Conservation (phyloP, 306 rosid genomes). For the Cucumis cinereus region DNA sequence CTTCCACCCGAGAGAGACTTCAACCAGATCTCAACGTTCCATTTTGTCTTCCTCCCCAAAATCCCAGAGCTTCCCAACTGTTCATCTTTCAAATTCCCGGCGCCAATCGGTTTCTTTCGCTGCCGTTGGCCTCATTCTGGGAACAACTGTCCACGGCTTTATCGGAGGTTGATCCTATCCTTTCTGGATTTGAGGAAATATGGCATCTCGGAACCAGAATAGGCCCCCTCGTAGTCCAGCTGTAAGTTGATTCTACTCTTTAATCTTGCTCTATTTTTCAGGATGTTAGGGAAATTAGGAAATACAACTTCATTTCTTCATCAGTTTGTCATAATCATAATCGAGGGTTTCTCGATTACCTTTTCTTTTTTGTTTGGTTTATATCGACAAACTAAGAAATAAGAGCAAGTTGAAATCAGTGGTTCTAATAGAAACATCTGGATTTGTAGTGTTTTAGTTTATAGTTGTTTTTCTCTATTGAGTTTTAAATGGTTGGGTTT, state of each 20-base stretch:
- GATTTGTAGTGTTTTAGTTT: background rate
- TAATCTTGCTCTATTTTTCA: background rate
- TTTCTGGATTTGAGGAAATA: constrained; percentile 6
- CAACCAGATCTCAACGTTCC: constrained; percentile 8
- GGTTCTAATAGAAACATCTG: background rate
- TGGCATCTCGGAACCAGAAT: constrained; percentile 83
- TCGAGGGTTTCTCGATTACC: background rate
- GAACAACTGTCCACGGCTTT: background rate
- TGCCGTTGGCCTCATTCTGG: background rate
- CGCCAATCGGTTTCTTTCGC: background rate
- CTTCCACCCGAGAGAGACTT: background rate
- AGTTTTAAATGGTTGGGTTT: background rate
- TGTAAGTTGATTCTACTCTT: constrained; percentile 21
- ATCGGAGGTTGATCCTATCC: background rate
- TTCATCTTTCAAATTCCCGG: background rate
- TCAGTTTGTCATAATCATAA: background rate
- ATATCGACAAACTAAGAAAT: background rate
- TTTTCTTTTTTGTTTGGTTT: background rate
- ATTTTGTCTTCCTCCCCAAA: background rate
- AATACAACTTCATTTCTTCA: background rate
- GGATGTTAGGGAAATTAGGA: background rate
- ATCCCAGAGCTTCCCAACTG: background rate
- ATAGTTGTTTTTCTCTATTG: background rate
- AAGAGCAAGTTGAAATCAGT: background rate
- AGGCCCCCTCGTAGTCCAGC: constrained; percentile 66